phyloP scores from a whole-genome alignment of 2,329 filamentous ascomycete species.

The Neoscytalidium dimidiatum region DNA sequence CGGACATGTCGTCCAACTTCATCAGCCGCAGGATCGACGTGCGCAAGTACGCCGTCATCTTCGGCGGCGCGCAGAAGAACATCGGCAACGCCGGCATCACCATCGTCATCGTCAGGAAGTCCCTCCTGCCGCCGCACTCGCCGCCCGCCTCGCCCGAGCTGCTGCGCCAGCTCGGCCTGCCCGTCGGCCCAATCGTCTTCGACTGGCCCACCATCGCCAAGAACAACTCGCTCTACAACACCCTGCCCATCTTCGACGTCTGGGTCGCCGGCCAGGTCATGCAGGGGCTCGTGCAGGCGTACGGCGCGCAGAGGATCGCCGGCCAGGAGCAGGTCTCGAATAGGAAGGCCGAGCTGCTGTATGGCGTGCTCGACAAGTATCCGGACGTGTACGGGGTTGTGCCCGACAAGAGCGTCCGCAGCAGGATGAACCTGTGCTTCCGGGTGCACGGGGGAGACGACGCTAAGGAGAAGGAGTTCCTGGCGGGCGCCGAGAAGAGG shows the following conservation, averaged over 20 bases:
- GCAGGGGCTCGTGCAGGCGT: constrained; percentile 67
- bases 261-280: constrained; percentile 91
- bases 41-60: constrained; percentile 78
- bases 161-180: constrained; percentile 73
- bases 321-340: constrained; percentile 75
- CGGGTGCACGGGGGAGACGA: constrained; percentile 67
- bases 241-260: constrained; percentile 90
- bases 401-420: constrained; percentile 73
- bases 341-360: constrained; percentile 76
- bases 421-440: constrained; percentile 96
- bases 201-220: constrained; percentile 84
- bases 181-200: constrained; percentile 76
- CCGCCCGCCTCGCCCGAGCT: constrained; percentile 68
- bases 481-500: constrained; percentile 68
- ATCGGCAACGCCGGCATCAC: constrained; percentile 84
- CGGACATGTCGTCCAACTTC: constrained; percentile 95
- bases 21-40: constrained; percentile 78
- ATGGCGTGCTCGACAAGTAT: constrained; percentile 72
- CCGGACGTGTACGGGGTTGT: constrained; percentile 76
- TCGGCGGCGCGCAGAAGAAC: constrained; percentile 94
- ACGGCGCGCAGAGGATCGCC: constrained; percentile 66
- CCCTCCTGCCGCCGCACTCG: constrained; percentile 57
- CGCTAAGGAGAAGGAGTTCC: constrained; percentile 76
- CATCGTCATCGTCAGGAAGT: constrained; percentile 81
- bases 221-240: constrained; percentile 96